Evolutionary conservation across 495 filamentous ascomycete genomes (phyloP), one percentile per base, ranked within the genome.

Genomic region (Venustampulla echinocandica): DNA sequence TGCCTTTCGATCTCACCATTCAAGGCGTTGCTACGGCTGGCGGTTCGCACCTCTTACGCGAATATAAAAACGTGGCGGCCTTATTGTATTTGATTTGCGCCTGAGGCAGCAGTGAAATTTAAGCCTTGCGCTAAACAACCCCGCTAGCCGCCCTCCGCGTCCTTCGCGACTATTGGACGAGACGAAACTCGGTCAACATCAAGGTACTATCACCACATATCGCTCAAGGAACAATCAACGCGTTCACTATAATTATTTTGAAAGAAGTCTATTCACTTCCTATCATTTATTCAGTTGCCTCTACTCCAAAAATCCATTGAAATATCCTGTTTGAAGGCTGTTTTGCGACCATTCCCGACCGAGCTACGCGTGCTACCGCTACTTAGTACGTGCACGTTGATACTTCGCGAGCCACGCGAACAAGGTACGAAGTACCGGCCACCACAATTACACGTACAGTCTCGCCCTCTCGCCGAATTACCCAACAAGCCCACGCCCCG

Each of bases 1-100:
- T 57, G 54, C 33, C 42, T 53, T 44, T 44, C 37, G 18, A 25
- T 47, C 37, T 47, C 18, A 38, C 34, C 17, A 37, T 15, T 37
- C 17, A 17, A 11, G 10, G 6, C 34, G 15, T 18, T 37, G n/a
- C 10, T 11, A 37, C 34, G 9, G 34, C 9, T 6, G 10, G 9
- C 10, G 5, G 15, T 15, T 5, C 6, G 17, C 7, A 7, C 27
- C 27, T 13, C 7, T 30, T 30, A 30, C 27, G 27, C 27, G 27
- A 30, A 30, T 30, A 30, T 30, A 30, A 30, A 30, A 30, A 30
- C n/a, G n/a, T n/a, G n/a, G n/a, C n/a, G n/a, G n/a, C n/a, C n/a
- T n/a, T n/a, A n/a, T n/a, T n/a, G n/a, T n/a, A n/a, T n/a, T n/a
- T n/a, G n/a, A n/a, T n/a, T n/a, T n/a, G n/a, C n/a, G n/a, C n/a